phyloP scores from a whole-genome alignment of 1,284 basidiomycete genomes.

The Trametes hirsuta region DNA sequence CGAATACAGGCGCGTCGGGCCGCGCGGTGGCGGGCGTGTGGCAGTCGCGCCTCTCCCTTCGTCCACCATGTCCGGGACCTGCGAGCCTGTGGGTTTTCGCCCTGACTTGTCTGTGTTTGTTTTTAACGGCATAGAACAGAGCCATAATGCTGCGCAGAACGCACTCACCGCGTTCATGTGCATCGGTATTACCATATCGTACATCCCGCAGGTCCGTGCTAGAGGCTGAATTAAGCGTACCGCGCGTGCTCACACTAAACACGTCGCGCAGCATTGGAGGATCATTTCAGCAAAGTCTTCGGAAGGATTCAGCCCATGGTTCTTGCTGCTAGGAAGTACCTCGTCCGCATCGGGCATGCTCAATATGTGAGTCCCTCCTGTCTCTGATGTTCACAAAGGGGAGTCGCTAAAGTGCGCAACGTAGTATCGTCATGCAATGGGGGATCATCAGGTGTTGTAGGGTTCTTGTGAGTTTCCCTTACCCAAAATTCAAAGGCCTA shows the following conservation, averaged over 20 bases:
- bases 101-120: background rate
- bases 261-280: conserved; percentile 58
- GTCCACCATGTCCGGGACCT: conserved; percentile 19
- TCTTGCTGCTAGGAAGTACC: conserved; percentile 90
- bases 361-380: conserved; percentile 63
- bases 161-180: conserved; percentile 79
- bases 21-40: conserved; percentile 16
- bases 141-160: conserved; percentile 77
- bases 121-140: conserved; percentile 38
- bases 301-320: conserved; percentile 91
- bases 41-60: conserved; percentile 15
- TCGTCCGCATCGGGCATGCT: conserved; percentile 80
- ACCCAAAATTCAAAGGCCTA: too few species aligned
- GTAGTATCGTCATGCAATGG: conserved; percentile 87
- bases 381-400: background rate
- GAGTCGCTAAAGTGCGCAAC: background rate
- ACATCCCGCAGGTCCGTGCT: conserved; percentile 78
- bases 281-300: conserved; percentile 81
- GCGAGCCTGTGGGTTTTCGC: conserved; percentile 15
- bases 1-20: conserved; percentile 15
- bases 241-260: background rate
- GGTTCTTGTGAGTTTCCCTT: conserved; percentile 56
- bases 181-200: conserved; percentile 83
- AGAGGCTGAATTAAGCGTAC: background rate
- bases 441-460: conserved; percentile 83